These are phyloP conservation scores for Macrophomina pseudophaseolina DNA, from an alignment of 2,329 filamentous ascomycete genomes.

Conservation along the genomic window DNA sequence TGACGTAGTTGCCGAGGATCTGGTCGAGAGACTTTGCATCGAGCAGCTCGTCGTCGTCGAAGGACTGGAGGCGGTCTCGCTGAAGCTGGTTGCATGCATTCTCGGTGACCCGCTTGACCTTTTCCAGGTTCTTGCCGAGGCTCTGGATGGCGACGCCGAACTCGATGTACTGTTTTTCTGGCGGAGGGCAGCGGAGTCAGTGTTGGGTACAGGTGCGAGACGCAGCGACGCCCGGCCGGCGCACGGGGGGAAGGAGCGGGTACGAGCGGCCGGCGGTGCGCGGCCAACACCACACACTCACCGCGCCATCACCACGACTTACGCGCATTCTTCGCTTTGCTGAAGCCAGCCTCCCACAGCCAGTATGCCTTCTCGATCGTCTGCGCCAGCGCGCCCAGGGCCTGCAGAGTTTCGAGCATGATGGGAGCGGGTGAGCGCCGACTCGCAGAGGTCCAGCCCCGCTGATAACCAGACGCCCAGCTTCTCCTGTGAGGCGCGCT, in stretches of 20 bases:
- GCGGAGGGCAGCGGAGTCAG: not conserved
- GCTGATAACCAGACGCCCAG: constrained; percentile 9
- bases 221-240: not conserved
- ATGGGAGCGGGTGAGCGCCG: not conserved
- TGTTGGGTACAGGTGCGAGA: not conserved
- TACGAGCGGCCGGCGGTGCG: not conserved
- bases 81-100: constrained; percentile 26
- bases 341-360: constrained; percentile 29
- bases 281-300: not conserved
- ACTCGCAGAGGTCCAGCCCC: not conserved
- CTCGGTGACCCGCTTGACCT: constrained; percentile 27
- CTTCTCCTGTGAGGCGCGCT: not conserved
- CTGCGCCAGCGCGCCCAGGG: constrained; percentile 14
- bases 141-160: constrained; percentile 29
- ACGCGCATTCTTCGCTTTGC: constrained; percentile 29
- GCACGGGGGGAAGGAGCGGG: not conserved
- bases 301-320: not conserved
- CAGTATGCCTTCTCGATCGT: constrained; percentile 27
- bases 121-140: constrained; percentile 27
- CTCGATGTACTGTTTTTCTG: constrained; percentile 31
- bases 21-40: constrained; percentile 27
- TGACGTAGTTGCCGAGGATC: constrained; percentile 31
- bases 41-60: constrained; percentile 15
- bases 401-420: constrained; percentile 19
- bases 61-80: constrained; percentile 2